These are phyloP conservation scores for Glarea lozoyensis DNA, from an alignment of 495 filamentous ascomycete genomes.

Conservation along the genomic window DNA sequence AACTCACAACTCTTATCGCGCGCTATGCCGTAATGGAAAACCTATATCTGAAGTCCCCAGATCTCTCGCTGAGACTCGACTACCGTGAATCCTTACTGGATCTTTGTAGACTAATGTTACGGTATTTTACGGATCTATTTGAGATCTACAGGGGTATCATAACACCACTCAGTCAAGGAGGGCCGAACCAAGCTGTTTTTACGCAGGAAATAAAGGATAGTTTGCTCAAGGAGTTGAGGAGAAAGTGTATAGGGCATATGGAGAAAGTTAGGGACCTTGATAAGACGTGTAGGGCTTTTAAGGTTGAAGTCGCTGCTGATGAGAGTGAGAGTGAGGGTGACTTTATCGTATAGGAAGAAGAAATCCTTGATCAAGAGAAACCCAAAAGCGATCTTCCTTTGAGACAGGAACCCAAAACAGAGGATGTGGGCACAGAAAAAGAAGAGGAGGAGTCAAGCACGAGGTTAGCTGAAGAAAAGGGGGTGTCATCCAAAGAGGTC, in stretches of 20 bases:
- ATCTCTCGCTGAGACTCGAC: constrained; percentile 6
- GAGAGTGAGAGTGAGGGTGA: constrained; percentile 7
- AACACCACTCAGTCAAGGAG: background rate
- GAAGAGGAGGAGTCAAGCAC: too few species aligned
- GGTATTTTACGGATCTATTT: constrained; percentile 3
- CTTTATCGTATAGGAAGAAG: background rate
- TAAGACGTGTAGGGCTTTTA: constrained; percentile 6
- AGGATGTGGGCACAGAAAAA: too few species aligned
- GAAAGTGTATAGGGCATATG: too few species aligned
- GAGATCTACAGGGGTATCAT: background rate
- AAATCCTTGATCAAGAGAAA: too few species aligned
- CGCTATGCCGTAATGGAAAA: constrained; percentile 18
- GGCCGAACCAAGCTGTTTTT: background rate
- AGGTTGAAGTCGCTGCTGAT: constrained; percentile 2
- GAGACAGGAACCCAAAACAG: too few species aligned
- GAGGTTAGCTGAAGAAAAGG: too few species aligned
- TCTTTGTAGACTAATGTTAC: constrained; percentile 5
- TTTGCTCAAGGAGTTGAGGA: too few species aligned
- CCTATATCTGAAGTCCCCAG: constrained; percentile 8
- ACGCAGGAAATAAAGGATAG: too few species aligned
- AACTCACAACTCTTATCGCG: constrained; percentile 6
- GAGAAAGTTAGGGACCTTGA: constrained; percentile 4
- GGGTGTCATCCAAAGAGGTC: too few species aligned
- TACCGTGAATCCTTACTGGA: constrained; percentile 4
- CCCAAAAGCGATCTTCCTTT: too few species aligned